phyloP scores from a whole-genome alignment of 306 rosid genomes.

The Pyrus bretschneideri region DNA sequence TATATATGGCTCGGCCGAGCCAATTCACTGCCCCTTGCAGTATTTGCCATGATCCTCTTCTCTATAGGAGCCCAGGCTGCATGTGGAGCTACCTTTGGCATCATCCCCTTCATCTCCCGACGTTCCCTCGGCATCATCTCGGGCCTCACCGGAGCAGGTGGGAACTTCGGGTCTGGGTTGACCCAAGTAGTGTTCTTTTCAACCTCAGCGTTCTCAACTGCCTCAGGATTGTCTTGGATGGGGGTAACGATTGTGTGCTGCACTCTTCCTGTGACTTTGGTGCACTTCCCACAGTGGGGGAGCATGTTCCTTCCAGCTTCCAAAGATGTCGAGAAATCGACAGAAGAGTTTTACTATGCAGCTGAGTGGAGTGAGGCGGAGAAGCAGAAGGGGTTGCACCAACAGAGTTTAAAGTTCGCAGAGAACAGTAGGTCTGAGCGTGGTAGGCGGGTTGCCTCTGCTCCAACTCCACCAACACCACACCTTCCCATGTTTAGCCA shows the following conservation, averaged over 20 bases:
- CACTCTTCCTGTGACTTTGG: slow-evolving; percentile 61
- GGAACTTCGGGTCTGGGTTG: slow-evolving; percentile 77
- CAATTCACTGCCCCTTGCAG: slow-evolving; percentile 50
- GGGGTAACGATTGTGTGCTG: slow-evolving; percentile 72
- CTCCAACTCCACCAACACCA: slow-evolving; percentile 58
- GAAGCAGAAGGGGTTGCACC: slow-evolving; percentile 56
- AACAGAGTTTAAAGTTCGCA: slow-evolving; percentile 64
- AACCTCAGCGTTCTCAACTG: slow-evolving; percentile 41
- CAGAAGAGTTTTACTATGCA: slow-evolving; percentile 56
- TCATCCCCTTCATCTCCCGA: slow-evolving; percentile 76
- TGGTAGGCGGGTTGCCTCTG: slow-evolving; percentile 61
- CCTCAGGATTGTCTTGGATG: slow-evolving; percentile 53
- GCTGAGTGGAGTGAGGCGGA: slow-evolving; percentile 80
- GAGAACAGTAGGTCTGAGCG: slow-evolving; percentile 84
- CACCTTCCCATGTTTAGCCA: slow-evolving; percentile 48
- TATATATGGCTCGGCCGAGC: slow-evolving; percentile 86
- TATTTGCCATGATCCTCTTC: slow-evolving; percentile 72
- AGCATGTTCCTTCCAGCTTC: slow-evolving; percentile 74
- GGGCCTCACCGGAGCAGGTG: slow-evolving; percentile 80
- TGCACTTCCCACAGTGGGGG: slow-evolving; percentile 95
- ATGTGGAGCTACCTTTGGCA: slow-evolving; percentile 84
- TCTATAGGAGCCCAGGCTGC: slow-evolving; percentile 93
- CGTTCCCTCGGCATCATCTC: slow-evolving; percentile 71
- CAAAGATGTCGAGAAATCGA: slow-evolving; percentile 34
- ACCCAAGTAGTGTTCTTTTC: slow-evolving; percentile 79